Percentiles rank a stretch among this genome's conserved stretches.
Evolutionary conservation across 1,284 basidiomycete genomes (phyloP).

Genomic region (Kalmanozyma brasiliensis): DNA sequence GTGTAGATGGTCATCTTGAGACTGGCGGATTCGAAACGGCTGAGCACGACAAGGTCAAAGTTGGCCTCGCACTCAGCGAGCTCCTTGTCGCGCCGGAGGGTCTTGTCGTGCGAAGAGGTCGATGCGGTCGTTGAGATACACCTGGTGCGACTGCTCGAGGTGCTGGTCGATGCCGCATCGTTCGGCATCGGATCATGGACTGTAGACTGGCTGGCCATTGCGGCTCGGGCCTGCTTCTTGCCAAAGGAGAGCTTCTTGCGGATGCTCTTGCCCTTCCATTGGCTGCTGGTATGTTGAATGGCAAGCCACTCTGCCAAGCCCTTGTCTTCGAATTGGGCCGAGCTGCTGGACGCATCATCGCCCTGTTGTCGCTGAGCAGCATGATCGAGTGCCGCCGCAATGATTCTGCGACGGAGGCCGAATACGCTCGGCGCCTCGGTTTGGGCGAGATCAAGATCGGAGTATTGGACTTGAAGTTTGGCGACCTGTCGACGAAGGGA

Average conservation of each 20-base stretch:
- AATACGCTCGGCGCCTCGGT: conserved; percentile 41
- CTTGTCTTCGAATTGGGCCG: conserved; percentile 9
- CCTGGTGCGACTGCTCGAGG: conserved; percentile 4
- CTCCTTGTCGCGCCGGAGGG: conserved; percentile 35
- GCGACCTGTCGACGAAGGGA: conserved; percentile 37
- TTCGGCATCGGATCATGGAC: conserved; percentile 28
- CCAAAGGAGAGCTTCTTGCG: conserved; percentile 42
- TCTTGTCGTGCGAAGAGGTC: conserved; percentile 25
- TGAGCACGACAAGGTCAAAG: conserved; percentile 40
- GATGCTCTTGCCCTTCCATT: conserved; percentile 34
- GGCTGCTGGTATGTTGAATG: conserved; percentile 1
- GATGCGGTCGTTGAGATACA: conserved; percentile 7
- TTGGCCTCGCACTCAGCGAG: conserved; percentile 35
- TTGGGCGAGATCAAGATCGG: conserved; percentile 23
- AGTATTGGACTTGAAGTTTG: conserved; percentile 29
- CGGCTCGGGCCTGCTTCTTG: conserved; percentile 18
- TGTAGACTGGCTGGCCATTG: conserved; percentile 2
- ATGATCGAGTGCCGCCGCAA: conserved; percentile 37
- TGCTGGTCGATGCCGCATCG: not conserved
- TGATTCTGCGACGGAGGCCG: conserved; percentile 35
- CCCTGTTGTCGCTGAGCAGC: conserved; percentile 3
- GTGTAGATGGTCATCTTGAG: conserved; percentile 46
- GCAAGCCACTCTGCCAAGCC: conserved; percentile 28
- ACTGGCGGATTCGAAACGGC: conserved; percentile 38
- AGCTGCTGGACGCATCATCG: not conserved